A percentile compares a stretch with the other conserved stretches of the same genome.
Conservation (phyloP, 2,329 filamentous ascomycete species). For the Helminthosporium solani region DNA sequence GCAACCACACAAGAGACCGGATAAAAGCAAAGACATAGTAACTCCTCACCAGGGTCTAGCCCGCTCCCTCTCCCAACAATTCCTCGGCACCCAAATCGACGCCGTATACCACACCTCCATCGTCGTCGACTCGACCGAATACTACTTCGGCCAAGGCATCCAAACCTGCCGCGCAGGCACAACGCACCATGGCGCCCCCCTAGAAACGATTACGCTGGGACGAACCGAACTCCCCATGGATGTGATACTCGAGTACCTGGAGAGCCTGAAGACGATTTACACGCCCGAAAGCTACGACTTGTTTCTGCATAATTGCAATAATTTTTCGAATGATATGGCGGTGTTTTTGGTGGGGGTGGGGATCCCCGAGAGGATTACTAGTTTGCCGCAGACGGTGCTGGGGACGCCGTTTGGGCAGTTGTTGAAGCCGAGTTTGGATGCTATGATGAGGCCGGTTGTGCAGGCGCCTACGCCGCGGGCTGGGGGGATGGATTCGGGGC, state of each 20-base stretch:
- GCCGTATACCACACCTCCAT: conserved; percentile 95
- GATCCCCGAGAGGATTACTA: conserved; percentile 83
- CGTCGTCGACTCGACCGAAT: conserved; percentile 80
- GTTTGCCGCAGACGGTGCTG: conserved; percentile 80
- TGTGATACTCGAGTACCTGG: conserved; percentile 81
- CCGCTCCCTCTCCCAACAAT: conserved; percentile 54
- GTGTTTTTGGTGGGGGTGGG: conserved; percentile 86
- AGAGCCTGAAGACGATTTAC: conserved; percentile 79
- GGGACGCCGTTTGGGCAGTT: conserved; percentile 86
- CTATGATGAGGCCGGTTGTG: conserved; percentile 62
- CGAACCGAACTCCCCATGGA: conserved; percentile 76
- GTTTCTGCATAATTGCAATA: conserved; percentile 93
- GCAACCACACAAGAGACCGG: background rate
- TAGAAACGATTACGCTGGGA: conserved; percentile 74
- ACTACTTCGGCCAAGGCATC: conserved; percentile 86
- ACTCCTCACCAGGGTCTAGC: conserved; percentile 53
- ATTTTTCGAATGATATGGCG: conserved; percentile 89
- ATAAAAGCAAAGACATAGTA: conserved; percentile 1
- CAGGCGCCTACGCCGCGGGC: conserved; percentile 54
- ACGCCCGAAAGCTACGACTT: conserved; percentile 83
- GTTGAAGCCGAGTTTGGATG: conserved; percentile 74
- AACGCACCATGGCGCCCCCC: conserved; percentile 82
- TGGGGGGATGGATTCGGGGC: conserved; percentile 1
- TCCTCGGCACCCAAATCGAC: conserved; percentile 74
- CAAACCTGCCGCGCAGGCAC: conserved; percentile 76